Conservation (phyloP, 169 alveolate species). For the Plasmodium chabaudi region DNA sequence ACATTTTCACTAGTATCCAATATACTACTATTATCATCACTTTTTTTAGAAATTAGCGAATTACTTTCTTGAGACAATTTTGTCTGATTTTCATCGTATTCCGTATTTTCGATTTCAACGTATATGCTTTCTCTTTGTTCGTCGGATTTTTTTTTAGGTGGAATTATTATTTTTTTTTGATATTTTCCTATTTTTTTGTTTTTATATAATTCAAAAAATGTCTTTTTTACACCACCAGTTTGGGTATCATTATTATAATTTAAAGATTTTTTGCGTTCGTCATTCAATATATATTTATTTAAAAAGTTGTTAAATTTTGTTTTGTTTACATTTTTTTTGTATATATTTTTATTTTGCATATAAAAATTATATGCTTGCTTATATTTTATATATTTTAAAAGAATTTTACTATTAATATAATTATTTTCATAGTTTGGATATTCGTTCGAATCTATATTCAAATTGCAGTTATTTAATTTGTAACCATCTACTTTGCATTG, state of each 20-base stretch:
- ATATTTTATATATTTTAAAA: constrained; percentile 37
- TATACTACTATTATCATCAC: background rate
- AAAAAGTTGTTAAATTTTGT: constrained; percentile 20
- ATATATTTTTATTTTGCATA: constrained; percentile 27
- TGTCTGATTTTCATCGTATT: too few relatives aligned
- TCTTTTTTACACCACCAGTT: background rate
- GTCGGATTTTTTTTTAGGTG: background rate
- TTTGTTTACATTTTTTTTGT: constrained; percentile 26
- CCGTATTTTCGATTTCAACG: too few relatives aligned
- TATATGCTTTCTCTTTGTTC: background rate
- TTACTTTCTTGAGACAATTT: too few relatives aligned
- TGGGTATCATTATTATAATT: background rate
- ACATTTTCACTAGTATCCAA: background rate
- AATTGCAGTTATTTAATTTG: background rate
- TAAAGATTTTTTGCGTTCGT: constrained; percentile 5
- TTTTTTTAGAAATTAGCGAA: background rate
- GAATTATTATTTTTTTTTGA: background rate
- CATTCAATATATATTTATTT: constrained; percentile 13
- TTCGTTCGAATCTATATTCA: background rate
- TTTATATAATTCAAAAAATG: background rate
- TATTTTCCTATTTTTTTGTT: constrained; percentile 1
- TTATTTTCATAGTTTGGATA: background rate
- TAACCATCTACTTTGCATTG: background rate
- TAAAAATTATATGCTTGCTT: constrained; percentile 50
- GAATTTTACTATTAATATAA: constrained; percentile 51